Evolutionary conservation across 2,329 filamentous ascomycete species (phyloP), one percentile per base, ranked within the genome.

Genomic region (Monilinia laxa): DNA sequence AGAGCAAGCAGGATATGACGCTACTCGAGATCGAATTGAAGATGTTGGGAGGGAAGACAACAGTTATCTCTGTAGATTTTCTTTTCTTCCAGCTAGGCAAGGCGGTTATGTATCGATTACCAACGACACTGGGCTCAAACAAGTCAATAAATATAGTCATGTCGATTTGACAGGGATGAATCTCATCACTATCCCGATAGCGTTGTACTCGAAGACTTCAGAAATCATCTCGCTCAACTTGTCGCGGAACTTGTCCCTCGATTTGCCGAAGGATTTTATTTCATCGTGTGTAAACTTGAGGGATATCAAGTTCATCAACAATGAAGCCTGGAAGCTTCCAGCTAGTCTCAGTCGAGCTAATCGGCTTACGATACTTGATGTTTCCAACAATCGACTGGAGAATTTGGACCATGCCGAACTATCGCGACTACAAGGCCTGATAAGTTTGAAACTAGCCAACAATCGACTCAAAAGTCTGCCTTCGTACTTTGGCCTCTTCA

Each of bases 41-140:
- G 95, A 98, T 70, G 87, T 99, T 63, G 95, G 95, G 38, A 88
- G 95, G 67, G 95, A 99, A 78, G 95, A 99, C 80, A 97, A 98
- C 78, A 96, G 93, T 76, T 99, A 98, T 73, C 84, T 99, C 16
- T 96, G 93, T 76, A 91, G 95, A 7, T 98, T 99, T 80, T 92
- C 95, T 68, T 99, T 99, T 78, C 82, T 97, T 67, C 93, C 94
- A 20, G 90, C 91, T 25, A 91, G 94, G 74, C 90, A 97, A 77
- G 93, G 88, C 76, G 92, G 93, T 59, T 93, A 86, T 74, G 87
- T 89, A 70, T 84, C 89, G 54, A 87, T 75, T 68, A 82, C 91
- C 31, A 90, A 93, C 71, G 94, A 98, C 74, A 85, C 93, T 60
- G 90, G 90, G 35, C 87, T 96, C 70, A 88, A 86, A 75, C 93